These are phyloP conservation scores for Penicillium corylophilum DNA, from an alignment of 2,329 filamentous ascomycete species.

Conservation along the genomic window DNA sequence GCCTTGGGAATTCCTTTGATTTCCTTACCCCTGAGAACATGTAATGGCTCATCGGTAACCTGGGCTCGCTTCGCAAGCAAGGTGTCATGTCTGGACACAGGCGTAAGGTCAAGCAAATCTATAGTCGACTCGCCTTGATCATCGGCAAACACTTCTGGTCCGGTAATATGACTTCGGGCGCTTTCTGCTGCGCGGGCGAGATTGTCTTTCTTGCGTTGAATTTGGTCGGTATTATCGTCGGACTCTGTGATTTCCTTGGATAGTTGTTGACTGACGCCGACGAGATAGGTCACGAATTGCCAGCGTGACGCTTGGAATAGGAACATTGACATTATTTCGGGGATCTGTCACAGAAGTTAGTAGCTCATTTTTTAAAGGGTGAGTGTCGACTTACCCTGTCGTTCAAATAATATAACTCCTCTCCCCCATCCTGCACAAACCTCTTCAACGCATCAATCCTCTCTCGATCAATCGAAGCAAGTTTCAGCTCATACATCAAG, in stretches of 20 bases:
- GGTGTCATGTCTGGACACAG: slow-evolving; percentile 23
- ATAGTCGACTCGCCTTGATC: slow-evolving; percentile 36
- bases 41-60: slow-evolving; percentile 19
- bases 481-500: slow-evolving; percentile 67
- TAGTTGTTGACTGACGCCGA: slow-evolving; percentile 59
- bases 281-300: slow-evolving; percentile 70
- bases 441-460: slow-evolving; percentile 80
- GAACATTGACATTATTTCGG: slow-evolving; percentile 80
- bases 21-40: slow-evolving; percentile 27
- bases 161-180: slow-evolving; percentile 76
- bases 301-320: slow-evolving; percentile 86
- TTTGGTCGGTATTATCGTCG: slow-evolving; percentile 42
- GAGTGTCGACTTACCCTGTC: slow-evolving; percentile 48
- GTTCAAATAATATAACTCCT: slow-evolving; percentile 73
- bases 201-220: slow-evolving; percentile 59
- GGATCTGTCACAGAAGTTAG: slow-evolving; percentile 55
- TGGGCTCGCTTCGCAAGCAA: slow-evolving; percentile 25
- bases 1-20: slow-evolving; percentile 65
- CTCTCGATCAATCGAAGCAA: slow-evolving; percentile 80
- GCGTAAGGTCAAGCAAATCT: slow-evolving; percentile 31
- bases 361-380: neutral
- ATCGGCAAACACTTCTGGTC: slow-evolving; percentile 85
- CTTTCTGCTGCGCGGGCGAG: slow-evolving; percentile 72
- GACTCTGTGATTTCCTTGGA: slow-evolving; percentile 47
- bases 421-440: slow-evolving; percentile 74